Evolutionary conservation across 78 protist species (phyloP).

Genomic region (Dictyostelium intermedium): DNA sequence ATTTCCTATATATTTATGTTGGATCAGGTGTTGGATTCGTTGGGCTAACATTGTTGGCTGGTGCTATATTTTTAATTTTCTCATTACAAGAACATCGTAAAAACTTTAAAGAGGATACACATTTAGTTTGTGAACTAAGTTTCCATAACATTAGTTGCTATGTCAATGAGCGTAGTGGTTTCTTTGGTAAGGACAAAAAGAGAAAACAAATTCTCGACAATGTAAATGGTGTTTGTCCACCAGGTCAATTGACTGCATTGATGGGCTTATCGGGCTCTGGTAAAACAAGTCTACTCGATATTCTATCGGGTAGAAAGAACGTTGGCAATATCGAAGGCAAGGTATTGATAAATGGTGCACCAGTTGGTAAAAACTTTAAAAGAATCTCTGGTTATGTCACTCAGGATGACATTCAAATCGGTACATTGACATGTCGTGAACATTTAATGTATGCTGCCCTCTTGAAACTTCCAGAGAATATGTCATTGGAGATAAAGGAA

Average conservation of each 20-base stretch:
- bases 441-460: constrained; percentile 70
- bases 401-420: constrained; percentile 89
- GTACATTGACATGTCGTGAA: constrained; percentile 85
- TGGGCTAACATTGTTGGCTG: background rate
- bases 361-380: constrained; percentile 38
- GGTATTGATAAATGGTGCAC: constrained; percentile 67
- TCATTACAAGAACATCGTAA: constrained; percentile 12
- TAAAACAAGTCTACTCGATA: constrained; percentile 77
- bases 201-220: constrained; percentile 41
- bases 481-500: constrained; percentile 9
- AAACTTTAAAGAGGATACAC: constrained; percentile 4
- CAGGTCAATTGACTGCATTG: constrained; percentile 74
- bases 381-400: constrained; percentile 86
- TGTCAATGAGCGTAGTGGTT: constrained; percentile 12
- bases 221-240: constrained; percentile 56
- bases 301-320: constrained; percentile 81
- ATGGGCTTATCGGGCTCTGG: constrained; percentile 83
- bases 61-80: background rate
- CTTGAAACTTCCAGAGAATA: constrained; percentile 67
- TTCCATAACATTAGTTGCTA: constrained; percentile 32
- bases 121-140: constrained; percentile 24
- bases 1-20: background rate
- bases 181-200: background rate
- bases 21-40: constrained; percentile 1
- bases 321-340: constrained; percentile 63